Evolutionary conservation across 2,329 filamentous ascomycete genomes (phyloP).

Genomic region (Aspergillus japonicus): DNA sequence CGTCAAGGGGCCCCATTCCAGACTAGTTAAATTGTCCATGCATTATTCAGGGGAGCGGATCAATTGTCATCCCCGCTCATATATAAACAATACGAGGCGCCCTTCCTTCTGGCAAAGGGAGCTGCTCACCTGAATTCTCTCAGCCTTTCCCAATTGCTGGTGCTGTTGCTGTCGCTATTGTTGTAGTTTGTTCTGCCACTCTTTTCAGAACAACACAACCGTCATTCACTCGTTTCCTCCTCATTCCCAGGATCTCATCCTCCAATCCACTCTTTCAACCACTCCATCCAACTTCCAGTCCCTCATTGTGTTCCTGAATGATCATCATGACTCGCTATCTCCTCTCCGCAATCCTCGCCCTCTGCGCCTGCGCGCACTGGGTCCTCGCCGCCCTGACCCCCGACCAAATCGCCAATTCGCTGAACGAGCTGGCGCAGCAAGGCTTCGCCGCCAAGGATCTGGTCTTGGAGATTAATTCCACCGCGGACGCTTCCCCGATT

Average conservation of each 20-base stretch:
- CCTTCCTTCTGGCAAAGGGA: too few relatives aligned
- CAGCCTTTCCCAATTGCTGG: too few relatives aligned
- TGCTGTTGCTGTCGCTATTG: too few relatives aligned
- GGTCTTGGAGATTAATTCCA: conserved; percentile 2
- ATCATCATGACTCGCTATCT: not conserved
- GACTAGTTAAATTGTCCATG: too few relatives aligned
- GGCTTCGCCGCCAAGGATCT: conserved; percentile 4
- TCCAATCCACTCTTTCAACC: not conserved
- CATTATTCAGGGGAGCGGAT: too few relatives aligned
- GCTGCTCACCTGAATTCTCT: too few relatives aligned
- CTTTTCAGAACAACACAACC: conserved; percentile 2
- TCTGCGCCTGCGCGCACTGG: not conserved
- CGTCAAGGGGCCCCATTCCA: too few relatives aligned
- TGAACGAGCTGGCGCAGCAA: conserved; percentile 4
- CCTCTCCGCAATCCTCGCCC: not conserved
- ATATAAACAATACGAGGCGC: too few relatives aligned
- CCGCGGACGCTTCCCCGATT: not conserved
- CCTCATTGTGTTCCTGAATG: not conserved
- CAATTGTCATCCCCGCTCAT: too few relatives aligned
- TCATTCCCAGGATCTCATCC: not conserved
- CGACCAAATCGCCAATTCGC: not conserved
- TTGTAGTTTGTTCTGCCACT: conserved; percentile 4
- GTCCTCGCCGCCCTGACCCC: not conserved
- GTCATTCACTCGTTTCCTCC: not conserved
- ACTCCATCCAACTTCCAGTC: not conserved